These are phyloP conservation scores for Leishmania amazonensis DNA, from an alignment of 208 protist genomes.

Conservation along the genomic window DNA sequence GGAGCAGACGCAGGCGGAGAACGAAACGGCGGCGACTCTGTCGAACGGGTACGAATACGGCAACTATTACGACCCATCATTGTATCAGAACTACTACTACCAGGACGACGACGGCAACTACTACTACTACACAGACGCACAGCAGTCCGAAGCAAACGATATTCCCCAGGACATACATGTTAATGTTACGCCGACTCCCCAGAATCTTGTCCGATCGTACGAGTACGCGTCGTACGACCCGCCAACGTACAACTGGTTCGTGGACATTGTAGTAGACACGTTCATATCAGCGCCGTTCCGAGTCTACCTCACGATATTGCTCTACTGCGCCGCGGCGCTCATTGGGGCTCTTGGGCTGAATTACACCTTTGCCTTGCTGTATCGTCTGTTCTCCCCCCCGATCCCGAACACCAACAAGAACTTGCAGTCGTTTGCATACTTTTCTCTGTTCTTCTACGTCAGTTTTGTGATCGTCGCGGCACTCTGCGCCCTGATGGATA, in stretches of 20 bases:
- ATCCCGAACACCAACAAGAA: constrained; percentile 28
- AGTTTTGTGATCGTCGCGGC: constrained; percentile 66
- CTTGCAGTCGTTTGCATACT: constrained; percentile 63
- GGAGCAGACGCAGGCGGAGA: constrained; percentile 30
- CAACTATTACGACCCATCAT: constrained; percentile 51
- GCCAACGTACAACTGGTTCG: constrained; percentile 66
- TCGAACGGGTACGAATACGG: constrained; percentile 31
- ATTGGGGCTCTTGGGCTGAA: constrained; percentile 58
- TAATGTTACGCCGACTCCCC: constrained; percentile 18
- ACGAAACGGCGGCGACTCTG: constrained; percentile 20
- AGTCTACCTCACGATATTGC: constrained; percentile 78
- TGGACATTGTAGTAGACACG: constrained; percentile 74
- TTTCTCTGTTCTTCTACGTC: constrained; percentile 80
- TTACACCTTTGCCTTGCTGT: constrained; percentile 78
- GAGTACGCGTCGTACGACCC: constrained; percentile 84
- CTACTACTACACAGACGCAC: constrained; percentile 61
- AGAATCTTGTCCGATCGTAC: constrained; percentile 58
- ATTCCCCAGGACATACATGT: constrained; percentile 27
- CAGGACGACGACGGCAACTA: constrained; percentile 76
- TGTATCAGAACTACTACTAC: constrained; percentile 79
- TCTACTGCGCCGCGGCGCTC: constrained; percentile 68
- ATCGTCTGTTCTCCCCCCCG: constrained; percentile 62
- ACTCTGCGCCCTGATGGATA: constrained; percentile 75
- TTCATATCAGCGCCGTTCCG: constrained; percentile 73
- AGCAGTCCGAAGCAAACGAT: constrained; percentile 29